A percentile compares a stretch with the other conserved stretches of the same genome.
These are phyloP conservation scores for Herpetospermum pedunculosum DNA, from an alignment of 306 rosid species.

Conservation along the genomic window DNA sequence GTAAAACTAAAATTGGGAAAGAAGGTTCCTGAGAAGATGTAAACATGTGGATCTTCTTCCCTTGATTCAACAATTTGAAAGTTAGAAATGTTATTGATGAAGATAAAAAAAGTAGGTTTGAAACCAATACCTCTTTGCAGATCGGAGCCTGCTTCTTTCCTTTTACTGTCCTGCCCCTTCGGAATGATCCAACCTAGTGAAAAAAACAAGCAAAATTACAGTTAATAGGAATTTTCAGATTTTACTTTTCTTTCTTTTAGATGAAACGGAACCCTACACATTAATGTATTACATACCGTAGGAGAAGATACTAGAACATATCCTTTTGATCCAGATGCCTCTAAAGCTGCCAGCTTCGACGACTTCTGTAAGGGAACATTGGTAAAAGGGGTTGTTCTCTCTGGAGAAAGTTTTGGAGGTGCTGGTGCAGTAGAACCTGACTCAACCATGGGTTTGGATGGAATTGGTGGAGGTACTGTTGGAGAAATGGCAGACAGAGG, in stretches of 20 bases:
- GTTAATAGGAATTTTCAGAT: not conserved
- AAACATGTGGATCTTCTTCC: not conserved
- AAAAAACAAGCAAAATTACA: not conserved
- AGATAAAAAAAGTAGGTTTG: constrained; percentile 3
- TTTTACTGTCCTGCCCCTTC: constrained; percentile 68
- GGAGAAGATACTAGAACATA: constrained; percentile 65
- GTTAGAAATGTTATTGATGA: not conserved
- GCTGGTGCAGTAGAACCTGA: constrained; percentile 38
- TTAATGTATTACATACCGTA: constrained; percentile 31
- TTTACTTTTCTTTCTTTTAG: not conserved
- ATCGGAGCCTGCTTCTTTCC: constrained; percentile 79
- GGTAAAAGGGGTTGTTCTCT: constrained; percentile 41
- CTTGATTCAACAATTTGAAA: not conserved
- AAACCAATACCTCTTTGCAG: constrained; percentile 62
- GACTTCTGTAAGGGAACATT: constrained; percentile 33
- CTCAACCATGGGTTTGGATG: constrained; percentile 62
- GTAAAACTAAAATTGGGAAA: not conserved
- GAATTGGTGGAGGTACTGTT: constrained; percentile 64
- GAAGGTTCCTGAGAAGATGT: not conserved
- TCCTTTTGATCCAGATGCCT: constrained; percentile 56
- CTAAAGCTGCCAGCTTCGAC: constrained; percentile 67
- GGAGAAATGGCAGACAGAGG: constrained; percentile 69
- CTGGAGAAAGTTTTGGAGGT: constrained; percentile 52
- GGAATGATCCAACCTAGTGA: constrained; percentile 75
- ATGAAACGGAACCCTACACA: not conserved